Evolutionary conservation across 306 rosid species (phyloP), one percentile per base, ranked within the genome.

Genomic region (Cucumis hystrix): DNA sequence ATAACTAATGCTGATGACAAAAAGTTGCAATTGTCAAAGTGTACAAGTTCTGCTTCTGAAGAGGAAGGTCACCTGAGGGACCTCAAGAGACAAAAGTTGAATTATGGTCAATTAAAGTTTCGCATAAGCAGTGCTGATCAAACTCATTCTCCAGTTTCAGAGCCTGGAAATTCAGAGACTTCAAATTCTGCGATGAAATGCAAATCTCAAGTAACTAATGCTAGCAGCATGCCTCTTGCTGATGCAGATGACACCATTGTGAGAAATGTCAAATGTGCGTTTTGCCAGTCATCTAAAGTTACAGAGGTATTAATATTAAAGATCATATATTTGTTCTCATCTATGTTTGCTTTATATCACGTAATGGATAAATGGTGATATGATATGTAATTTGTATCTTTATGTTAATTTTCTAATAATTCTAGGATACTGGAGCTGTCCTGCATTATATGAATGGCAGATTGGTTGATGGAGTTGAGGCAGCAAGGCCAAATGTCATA

Each of bases 351-450:
- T 37, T 15, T 43, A 49, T 47, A 71, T 25, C 12, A 49, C 17
- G 60, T 8, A 12, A 21, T 21, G 20, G 41, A 28, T 16, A 51
- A 17, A 16, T 47, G 60, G 20, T 17, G 25, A 7, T 72, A 15
- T 10, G 41, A 13, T 21, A 15, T 16, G 23, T 72, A 54, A 8
- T 59, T 49, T 57, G 78, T 39, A 23, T 6, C 4, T 64, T 51
- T 56, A 40, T 25, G 23, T 58, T 35, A 64, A 30, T 40, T 40
- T 83, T 66, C 51, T 80, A 25, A 51, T 45, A 55, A 66, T 33
- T 77, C 81, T 83, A 95, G 99, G 88, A 59, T 79, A 89, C 91
- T 47, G 99, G 97, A 74, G 85, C 91, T 64, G 75, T 95, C 86
- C 82, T 95, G 74, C 96, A 89, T 85, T 95, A 88, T 87, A 84